Evolutionary conservation across 352 stramenopile genomes (phyloP).

Genomic region (Globisporangium rhizosaccharum): DNA sequence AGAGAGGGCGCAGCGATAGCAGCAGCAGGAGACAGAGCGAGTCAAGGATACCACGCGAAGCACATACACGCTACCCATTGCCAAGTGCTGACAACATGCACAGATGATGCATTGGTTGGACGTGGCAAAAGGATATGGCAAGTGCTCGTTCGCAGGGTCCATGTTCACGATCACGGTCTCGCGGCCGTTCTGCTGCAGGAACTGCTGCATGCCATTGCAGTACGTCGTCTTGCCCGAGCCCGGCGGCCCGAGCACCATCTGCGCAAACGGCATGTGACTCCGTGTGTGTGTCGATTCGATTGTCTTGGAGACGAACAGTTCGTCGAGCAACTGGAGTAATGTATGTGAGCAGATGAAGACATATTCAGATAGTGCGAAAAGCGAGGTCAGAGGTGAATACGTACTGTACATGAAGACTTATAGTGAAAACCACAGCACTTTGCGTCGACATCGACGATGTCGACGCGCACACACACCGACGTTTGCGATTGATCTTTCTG

Average conservation of each 20-base stretch:
- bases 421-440: too few relatives aligned
- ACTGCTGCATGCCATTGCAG: constrained; percentile 97
- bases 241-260: constrained; percentile 69
- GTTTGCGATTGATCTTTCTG: too few relatives aligned
- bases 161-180: constrained; percentile 94
- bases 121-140: constrained; percentile 31
- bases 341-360: too few relatives aligned
- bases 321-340: too few relatives aligned
- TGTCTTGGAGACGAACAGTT: too few relatives aligned
- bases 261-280: constrained; percentile 73
- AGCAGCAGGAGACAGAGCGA: background rate
- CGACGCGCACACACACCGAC: too few relatives aligned
- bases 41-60: constrained; percentile 3
- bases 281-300: too few relatives aligned
- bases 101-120: background rate
- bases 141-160: constrained; percentile 95
- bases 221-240: constrained; percentile 97
- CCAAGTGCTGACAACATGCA: background rate
- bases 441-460: too few relatives aligned
- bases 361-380: too few relatives aligned
- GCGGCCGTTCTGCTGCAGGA: constrained; percentile 60
- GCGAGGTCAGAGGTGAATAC: too few relatives aligned
- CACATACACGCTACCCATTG: background rate
- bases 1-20: background rate
- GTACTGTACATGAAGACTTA: too few relatives aligned